Evolutionary conservation across 2,329 filamentous ascomycete genomes (phyloP), one percentile per base, ranked within the genome.

Genomic region (Paradendryphiella salina): DNA sequence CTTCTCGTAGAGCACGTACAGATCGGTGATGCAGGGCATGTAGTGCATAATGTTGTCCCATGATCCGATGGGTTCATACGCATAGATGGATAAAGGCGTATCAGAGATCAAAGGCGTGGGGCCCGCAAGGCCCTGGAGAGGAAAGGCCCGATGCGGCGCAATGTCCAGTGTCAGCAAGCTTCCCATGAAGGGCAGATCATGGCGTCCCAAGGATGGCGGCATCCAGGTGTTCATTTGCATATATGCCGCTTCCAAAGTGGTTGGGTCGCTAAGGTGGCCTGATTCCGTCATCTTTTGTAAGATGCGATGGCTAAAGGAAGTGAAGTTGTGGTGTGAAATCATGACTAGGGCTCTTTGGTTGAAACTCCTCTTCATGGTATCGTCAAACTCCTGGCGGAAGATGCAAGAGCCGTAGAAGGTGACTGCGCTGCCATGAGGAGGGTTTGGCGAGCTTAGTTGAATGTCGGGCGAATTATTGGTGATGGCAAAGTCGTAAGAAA

Each of bases 401-500:
- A 76, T 60, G 36, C 70, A 74, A 28, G 61, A 67, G 21, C 63
- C 73, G 46, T 72, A 70, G 47, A 76, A 66, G 13, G 62, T 63
- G 36, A 59, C 66, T 9, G 69, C 52, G 49, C 71, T 76, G 23
- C 73, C 73, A 59, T 75, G 60, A n/a, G 73, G 73, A 13, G 70
- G 54, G 37, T 68, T 67, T 13, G 73, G 72, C 11, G 73, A 75
- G 40, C 50, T 66, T 8, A 76, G 59, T 21, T 56, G 82, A 36
- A 89, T 82, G 53, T 87, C 84, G 3, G 85, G 85, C 7, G 73
- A 76, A 55, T 73, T 71, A 56, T 76, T 76, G 44, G 60, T 65
- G 34, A 75, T 66, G 40, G 70, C 67, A 54, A 75, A 76, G 51
- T 73, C 70, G 61, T 75, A 76, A 5, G 63, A 56, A 9, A 75